Evolutionary conservation across 2,329 filamentous ascomycete genomes (phyloP), one percentile per base, ranked within the genome.

Genomic region (Beauveria varroae): DNA sequence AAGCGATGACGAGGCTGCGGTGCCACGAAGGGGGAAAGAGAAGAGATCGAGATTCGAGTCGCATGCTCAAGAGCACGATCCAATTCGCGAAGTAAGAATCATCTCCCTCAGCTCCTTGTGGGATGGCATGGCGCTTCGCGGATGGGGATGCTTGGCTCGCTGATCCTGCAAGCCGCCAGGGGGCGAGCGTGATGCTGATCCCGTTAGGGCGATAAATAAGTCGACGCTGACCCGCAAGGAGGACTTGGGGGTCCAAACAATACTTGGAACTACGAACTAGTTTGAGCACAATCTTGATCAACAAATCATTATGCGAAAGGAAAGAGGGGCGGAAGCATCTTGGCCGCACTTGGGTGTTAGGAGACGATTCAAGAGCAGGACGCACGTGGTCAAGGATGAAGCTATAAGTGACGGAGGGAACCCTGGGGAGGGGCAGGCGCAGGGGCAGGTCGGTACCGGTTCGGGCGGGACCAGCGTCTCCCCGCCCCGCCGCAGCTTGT

Each of bases 81-180:
- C 40, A 40, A 46, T 28, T 20, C 20, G 28, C 40, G 22, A 47
- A 53, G 14, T 18, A 4, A 44, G 20, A 12, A 16, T 18, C 9
- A 3, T n/a, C 57, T 9, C 20, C 53, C 41, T 20, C 41, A 20
- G 9, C 20, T 46, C 14, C 9, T 47, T 49, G 4, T 14, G 5
- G 26, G 26, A 46, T 24, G 49, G 20, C 40, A 47, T 52, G 37
- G 47, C 34, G 12, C 47, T 14, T 37, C 37, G 20, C 46, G 12
- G 22, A 53, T 43, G 40, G 22, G 5, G 20, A 24, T 52, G 14
- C n/a, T 2, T 34, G 37, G 37, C 24, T 52, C n/a, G 37, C 34
- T n/a, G 18, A 46, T 53, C 46, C 49, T 53, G 57, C 57, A 60
- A 40, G 50, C 41, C 26, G 49, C 28, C 54, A 50, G 57, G 57